Evolutionary conservation across 768 basidiomycete genomes (phyloP).

Genomic region (Dentipellis fragilis): DNA sequence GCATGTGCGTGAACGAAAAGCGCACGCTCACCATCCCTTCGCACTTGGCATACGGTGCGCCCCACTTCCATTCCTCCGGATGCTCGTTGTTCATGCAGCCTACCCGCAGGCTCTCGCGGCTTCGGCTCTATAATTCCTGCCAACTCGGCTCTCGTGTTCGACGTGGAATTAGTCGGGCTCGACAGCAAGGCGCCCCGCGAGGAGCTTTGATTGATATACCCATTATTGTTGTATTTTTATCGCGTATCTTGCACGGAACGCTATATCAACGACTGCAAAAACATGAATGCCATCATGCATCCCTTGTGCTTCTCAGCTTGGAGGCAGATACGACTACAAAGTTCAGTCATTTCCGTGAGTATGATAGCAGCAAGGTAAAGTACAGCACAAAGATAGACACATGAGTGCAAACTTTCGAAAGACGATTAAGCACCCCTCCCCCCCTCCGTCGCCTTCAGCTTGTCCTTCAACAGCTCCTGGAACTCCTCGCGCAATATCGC

Average conservation of each 20-base stretch:
- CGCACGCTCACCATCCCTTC: conserved; percentile 83
- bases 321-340: background rate
- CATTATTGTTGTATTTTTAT: background rate
- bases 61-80: background rate
- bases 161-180: conserved; percentile 71
- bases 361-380: background rate
- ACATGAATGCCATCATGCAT: too few species aligned
- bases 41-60: conserved; percentile 72
- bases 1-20: conserved; percentile 85
- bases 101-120: conserved; percentile 52
- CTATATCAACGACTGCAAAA: too few species aligned
- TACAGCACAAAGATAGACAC: background rate
- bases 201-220: conserved; percentile 34
- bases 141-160: conserved; percentile 74
- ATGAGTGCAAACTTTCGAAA: background rate
- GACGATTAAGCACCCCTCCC: conserved; percentile 13
- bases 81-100: background rate
- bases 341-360: background rate
- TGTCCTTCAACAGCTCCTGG: conserved; percentile 70
- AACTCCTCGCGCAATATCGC: conserved; percentile 84
- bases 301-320: background rate
- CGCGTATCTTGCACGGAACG: too few species aligned
- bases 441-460: conserved; percentile 42
- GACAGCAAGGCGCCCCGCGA: conserved; percentile 33
- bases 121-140: conserved; percentile 72